Evolutionary conservation across 345 rosid genomes (phyloP).

Genomic region (Ceriops zippeliana): DNA sequence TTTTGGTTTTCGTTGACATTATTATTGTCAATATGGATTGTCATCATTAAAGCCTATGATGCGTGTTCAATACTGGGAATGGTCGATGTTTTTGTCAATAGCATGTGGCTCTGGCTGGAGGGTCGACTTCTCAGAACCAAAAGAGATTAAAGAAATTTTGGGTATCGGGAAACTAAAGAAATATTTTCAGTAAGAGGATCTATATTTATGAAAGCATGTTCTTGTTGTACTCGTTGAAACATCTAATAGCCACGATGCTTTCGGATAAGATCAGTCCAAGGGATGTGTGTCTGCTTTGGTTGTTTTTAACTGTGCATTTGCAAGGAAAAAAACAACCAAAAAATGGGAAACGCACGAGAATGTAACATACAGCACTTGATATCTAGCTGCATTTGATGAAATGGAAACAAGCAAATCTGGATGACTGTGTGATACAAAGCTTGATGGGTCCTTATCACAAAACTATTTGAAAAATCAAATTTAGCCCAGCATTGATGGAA

Average conservation of each 20-base stretch:
- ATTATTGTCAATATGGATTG: background rate
- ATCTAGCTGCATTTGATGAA: too few relatives aligned
- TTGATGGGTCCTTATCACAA: background rate
- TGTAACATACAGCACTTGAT: background rate
- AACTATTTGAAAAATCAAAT: background rate
- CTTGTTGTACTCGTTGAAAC: too few relatives aligned
- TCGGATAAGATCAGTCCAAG: background rate
- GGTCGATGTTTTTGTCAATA: too few relatives aligned
- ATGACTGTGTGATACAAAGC: background rate
- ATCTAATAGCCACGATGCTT: background rate
- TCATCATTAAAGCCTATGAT: too few relatives aligned
- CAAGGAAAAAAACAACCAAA: slow-evolving; percentile 10
- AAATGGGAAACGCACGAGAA: background rate
- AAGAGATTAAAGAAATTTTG: too few relatives aligned
- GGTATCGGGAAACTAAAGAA: too few relatives aligned
- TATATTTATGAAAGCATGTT: too few relatives aligned
- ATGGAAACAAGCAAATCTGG: too few relatives aligned
- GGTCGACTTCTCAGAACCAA: too few relatives aligned
- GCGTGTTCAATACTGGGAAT: too few relatives aligned
- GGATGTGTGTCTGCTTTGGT: background rate
- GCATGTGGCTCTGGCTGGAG: too few relatives aligned
- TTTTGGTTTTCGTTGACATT: background rate
- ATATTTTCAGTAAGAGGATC: too few relatives aligned
- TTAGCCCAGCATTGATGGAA: background rate
- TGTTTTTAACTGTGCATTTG: background rate